Evolutionary conservation across 371 early-diverging fungal genomes (phyloP).

Genomic region (Gilbertella persicaria): DNA sequence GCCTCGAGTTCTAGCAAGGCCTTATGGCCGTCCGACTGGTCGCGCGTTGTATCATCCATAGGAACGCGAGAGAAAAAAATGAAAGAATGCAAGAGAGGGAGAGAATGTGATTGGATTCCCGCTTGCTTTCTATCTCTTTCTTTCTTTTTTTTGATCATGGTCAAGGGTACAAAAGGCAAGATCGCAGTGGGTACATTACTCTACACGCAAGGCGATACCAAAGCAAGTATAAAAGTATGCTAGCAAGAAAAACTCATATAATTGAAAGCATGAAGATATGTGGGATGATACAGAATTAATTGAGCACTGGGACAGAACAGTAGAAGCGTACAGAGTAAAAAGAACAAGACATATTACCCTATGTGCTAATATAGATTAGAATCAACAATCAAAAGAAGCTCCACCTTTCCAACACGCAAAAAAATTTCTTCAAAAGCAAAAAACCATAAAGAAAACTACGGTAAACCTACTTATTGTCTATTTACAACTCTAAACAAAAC

Average conservation of each 20-base stretch:
- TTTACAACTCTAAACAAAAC: not conserved
- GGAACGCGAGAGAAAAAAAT: not conserved
- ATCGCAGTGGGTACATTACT: slow-evolving; percentile 16
- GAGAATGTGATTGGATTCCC: too few relatives aligned
- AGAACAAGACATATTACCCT: not conserved
- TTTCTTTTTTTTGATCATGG: not conserved
- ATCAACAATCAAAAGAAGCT: not conserved
- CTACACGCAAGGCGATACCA: slow-evolving; percentile 14
- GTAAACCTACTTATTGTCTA: not conserved
- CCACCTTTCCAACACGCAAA: slow-evolving; percentile 12
- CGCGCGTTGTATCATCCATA: slow-evolving; percentile 3
- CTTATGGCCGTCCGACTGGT: slow-evolving; percentile 42
- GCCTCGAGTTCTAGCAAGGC: slow-evolving; percentile 38
- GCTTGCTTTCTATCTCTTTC: not conserved
- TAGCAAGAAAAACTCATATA: not conserved
- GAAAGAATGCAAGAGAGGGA: not conserved
- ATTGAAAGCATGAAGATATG: slow-evolving; percentile 14
- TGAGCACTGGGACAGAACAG: slow-evolving; percentile 29
- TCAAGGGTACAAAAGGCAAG: too few relatives aligned
- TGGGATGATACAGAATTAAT: slow-evolving; percentile 35
- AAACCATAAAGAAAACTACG: not conserved
- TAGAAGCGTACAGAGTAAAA: slow-evolving; percentile 25
- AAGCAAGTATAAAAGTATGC: not conserved
- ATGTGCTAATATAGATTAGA: not conserved
- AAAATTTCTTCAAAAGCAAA: not conserved